Base-by-base conservation (phyloP, 2,329 filamentous ascomycete genomes). In the Aschersonia sp. region DNA sequence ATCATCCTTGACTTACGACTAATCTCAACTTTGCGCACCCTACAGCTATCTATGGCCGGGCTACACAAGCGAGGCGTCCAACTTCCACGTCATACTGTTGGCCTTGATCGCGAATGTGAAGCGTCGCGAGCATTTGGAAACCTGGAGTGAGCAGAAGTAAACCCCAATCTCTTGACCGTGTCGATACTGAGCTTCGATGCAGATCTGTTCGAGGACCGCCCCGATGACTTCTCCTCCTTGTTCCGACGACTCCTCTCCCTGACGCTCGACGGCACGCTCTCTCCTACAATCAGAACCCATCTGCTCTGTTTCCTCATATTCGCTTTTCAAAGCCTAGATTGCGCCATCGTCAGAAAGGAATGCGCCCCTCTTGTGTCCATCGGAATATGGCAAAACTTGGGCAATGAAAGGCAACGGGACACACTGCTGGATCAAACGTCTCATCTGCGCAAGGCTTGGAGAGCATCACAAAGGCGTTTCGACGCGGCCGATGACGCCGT, bases 331-430 rank as follows among this genome's bases (percentile, higher is more conserved):
- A 96, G 89, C 44, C 73, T 98, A 32, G 94, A 98, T 62, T 89
- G 82, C 60, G 77, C 78, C 40, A 77, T 94, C 48, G 85, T 98
- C 45, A 82, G 92, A 52, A 97, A 96, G 64, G 92, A 98, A 70
- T 97, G 92, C 65, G 92, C 91, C 5, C 88, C 94, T 2, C 71
- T 98, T 46, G 91, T 98, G 28, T 92, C 89, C 9, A 95, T 98
- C 56, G 84, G 86, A 1, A 88, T 92, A 57, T 98, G 92, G 92
- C 87, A 97, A 59, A 94, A 95, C 60, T 69, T 98, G 40, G 85
- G 86, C 31, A 85, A 77, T 49, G 88, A 94, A 35, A 74, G 76
- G 50, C 77, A 81, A 52, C 78, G 88, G 54, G 86, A 94, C 48
- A 70, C 71, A 35, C 78, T 81, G 48, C 73, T 98, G 31, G 80